These are phyloP conservation scores for Hemisphaericaspora lyxosophila DNA, from an alignment of 1,139 yeast species.

Conservation along the genomic window DNA sequence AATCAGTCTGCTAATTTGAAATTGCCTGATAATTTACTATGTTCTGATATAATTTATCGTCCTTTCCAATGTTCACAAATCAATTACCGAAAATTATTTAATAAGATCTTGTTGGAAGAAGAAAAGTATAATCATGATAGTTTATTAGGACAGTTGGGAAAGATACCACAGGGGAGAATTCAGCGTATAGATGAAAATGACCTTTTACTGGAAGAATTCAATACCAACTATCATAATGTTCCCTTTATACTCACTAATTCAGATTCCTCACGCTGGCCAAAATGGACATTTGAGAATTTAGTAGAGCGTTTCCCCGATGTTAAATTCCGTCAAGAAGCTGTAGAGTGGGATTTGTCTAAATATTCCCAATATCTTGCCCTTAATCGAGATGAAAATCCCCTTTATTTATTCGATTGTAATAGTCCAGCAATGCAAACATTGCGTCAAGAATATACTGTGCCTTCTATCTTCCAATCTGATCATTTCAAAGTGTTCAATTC, in stretches of 20 bases:
- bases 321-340: constrained; percentile 79
- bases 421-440: constrained; percentile 62
- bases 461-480: constrained; percentile 53
- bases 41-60: constrained; percentile 64
- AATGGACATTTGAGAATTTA: constrained; percentile 58
- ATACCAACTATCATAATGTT: constrained; percentile 41
- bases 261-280: constrained; percentile 55
- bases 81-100: constrained; percentile 52
- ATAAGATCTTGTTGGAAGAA: constrained; percentile 50
- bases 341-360: constrained; percentile 67
- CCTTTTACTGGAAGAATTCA: constrained; percentile 47
- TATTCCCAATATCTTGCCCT: constrained; percentile 60
- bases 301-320: constrained; percentile 56
- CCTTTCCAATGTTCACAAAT: constrained; percentile 80
- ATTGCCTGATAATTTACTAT: constrained; percentile 34
- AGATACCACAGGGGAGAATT: constrained; percentile 38
- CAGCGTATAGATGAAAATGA: constrained; percentile 45
- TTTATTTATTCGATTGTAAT: constrained; percentile 81
- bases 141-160: constrained; percentile 16
- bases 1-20: constrained; percentile 42
- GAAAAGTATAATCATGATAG: constrained; percentile 28
- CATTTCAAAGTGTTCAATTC: constrained; percentile 40
- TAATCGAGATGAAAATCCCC: constrained; percentile 78
- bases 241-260: constrained; percentile 67
- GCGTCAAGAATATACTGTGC: constrained; percentile 54